Percentiles rank a stretch among this genome's conserved stretches.
Evolutionary conservation across 139 green algal species (phyloP).

Genomic region (Yamagishiella unicocca): DNA sequence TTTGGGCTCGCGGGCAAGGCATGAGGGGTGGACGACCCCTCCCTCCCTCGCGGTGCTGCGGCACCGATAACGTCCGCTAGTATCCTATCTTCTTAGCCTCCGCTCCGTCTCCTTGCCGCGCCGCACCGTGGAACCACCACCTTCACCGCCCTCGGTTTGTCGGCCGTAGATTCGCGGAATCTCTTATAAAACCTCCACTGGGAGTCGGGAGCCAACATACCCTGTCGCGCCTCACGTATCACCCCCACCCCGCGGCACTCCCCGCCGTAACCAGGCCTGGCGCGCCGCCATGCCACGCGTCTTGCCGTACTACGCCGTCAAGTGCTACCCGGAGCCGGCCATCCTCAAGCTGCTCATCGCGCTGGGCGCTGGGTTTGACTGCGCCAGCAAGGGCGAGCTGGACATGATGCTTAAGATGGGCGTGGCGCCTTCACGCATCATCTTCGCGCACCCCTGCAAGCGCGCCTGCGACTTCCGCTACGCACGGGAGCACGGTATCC

Average conservation of each 20-base stretch:
- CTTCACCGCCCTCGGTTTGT: too few relatives aligned
- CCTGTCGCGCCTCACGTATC: neutral
- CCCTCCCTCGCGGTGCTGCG: too few relatives aligned
- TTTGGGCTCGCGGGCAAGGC: too few relatives aligned
- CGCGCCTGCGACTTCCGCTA: conserved; percentile 83
- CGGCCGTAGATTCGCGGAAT: too few relatives aligned
- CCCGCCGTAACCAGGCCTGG: conserved; percentile 85
- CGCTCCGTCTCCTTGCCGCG: too few relatives aligned
- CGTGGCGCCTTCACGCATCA: conserved; percentile 77
- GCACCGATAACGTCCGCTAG: too few relatives aligned
- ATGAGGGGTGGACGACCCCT: too few relatives aligned
- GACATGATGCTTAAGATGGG: conserved; percentile 85
- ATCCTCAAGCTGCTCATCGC: conserved; percentile 87
- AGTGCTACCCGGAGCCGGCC: conserved; percentile 91
- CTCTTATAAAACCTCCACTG: too few relatives aligned
- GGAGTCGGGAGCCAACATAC: too few relatives aligned
- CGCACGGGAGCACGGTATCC: conserved; percentile 61
- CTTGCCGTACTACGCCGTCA: conserved; percentile 90
- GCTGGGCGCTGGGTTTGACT: conserved; percentile 94
- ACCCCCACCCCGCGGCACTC: conserved; percentile 40
- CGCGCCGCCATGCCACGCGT: conserved; percentile 88
- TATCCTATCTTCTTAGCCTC: too few relatives aligned
- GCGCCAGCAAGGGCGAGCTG: conserved; percentile 89
- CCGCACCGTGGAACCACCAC: too few relatives aligned
- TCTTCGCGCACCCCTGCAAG: conserved; percentile 98